Percentiles rank a stretch among this genome's conserved stretches.
These are phyloP conservation scores for Brassica juncea DNA, from an alignment of 345 rosid species.

Conservation along the genomic window DNA sequence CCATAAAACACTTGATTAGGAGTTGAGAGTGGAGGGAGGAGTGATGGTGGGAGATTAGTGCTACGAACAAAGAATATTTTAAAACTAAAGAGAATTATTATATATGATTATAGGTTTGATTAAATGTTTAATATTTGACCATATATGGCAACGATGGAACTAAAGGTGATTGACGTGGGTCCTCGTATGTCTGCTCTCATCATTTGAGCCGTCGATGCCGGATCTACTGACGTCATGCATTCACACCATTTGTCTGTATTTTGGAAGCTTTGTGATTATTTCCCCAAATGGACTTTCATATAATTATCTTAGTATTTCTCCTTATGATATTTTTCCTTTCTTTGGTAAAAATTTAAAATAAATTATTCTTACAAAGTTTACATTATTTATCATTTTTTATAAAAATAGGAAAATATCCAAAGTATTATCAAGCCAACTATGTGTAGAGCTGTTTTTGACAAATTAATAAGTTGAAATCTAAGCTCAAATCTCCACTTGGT, in stretches of 20 bases:
- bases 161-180: conserved; percentile 37
- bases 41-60: conserved; percentile 37
- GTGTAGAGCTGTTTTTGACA: too few relatives aligned
- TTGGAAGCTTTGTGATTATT: conserved; percentile 30
- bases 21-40: conserved; percentile 25
- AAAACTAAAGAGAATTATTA: conserved; percentile 2
- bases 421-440: too few relatives aligned
- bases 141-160: conserved; percentile 26
- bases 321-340: background rate
- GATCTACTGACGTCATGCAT: conserved; percentile 39
- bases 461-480: too few relatives aligned
- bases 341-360: background rate
- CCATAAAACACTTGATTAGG: conserved; percentile 26
- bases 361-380: background rate
- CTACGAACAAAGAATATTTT: conserved; percentile 1
- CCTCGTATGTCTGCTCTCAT: conserved; percentile 32
- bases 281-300: conserved; percentile 32
- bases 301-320: conserved; percentile 11
- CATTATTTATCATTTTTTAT: too few relatives aligned
- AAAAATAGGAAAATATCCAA: too few relatives aligned
- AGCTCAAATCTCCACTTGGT: too few relatives aligned
- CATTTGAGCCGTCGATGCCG: conserved; percentile 43
- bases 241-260: conserved; percentile 33
- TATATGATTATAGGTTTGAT: conserved; percentile 39
- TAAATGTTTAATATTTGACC: conserved; percentile 34